phyloP scores from a whole-genome alignment of 176 grass and related monocot genomes.

The Carex kokanica region DNA sequence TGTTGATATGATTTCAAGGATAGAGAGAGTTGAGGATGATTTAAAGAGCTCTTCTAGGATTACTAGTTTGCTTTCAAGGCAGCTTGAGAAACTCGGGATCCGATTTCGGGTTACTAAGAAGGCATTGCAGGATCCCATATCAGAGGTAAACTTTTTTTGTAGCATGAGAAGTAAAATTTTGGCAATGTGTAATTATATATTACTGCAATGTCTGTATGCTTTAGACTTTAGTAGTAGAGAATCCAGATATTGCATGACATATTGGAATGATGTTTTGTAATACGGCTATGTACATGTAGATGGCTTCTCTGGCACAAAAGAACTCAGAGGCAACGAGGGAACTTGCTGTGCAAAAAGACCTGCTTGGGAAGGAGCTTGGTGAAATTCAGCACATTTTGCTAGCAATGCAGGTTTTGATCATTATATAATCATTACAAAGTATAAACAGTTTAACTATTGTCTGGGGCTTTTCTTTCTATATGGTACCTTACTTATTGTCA shows the following conservation, averaged over 20 bases:
- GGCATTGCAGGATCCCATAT: conserved; percentile 52
- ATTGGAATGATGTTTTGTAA: not conserved
- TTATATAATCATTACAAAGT: not conserved
- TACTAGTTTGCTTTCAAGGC: conserved; percentile 47
- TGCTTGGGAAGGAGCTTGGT: conserved; percentile 61
- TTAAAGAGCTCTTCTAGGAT: conserved; percentile 42
- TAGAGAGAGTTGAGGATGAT: conserved; percentile 52
- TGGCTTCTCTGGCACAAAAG: conserved; percentile 56
- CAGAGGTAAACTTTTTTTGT: conserved; percentile 37
- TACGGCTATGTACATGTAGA: conserved; percentile 29
- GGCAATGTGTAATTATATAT: not conserved
- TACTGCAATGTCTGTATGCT: conserved; percentile 6
- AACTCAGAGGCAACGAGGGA: conserved; percentile 67
- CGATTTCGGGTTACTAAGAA: conserved; percentile 66
- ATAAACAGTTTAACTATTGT: not conserved
- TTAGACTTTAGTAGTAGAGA: not conserved
- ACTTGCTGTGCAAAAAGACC: conserved; percentile 50
- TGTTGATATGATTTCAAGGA: conserved; percentile 36
- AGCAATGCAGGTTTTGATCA: conserved; percentile 64
- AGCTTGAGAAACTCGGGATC: conserved; percentile 65
- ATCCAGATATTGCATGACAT: not conserved
- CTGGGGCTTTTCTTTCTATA: not conserved
- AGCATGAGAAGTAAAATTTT: not conserved
- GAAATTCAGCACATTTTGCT: conserved; percentile 67
- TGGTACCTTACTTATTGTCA: not conserved